phyloP scores from a whole-genome alignment of 192 early-diverging fungal species.

The Phlyctochytrium arcticum region DNA sequence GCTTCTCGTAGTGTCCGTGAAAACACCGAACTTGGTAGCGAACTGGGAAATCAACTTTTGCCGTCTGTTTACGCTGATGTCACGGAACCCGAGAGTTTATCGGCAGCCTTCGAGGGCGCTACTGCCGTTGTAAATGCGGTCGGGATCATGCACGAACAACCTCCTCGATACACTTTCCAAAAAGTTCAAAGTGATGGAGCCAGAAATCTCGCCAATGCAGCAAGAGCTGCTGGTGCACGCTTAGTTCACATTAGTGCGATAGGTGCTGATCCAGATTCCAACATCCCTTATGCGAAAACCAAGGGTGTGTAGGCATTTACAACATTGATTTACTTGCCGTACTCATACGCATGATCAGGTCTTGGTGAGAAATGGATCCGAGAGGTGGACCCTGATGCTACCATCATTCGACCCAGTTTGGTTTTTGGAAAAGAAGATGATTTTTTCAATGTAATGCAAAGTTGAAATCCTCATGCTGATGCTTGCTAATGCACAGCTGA shows the following conservation, averaged over 20 bases:
- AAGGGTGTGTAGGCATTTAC: not conserved
- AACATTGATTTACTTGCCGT: not conserved
- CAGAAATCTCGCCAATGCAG: not conserved
- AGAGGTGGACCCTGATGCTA: not conserved
- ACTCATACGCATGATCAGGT: not conserved
- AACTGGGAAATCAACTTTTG: not conserved
- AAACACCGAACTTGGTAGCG: not conserved
- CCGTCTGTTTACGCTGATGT: not conserved
- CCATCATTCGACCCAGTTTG: not conserved
- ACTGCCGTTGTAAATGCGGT: constrained; percentile 1
- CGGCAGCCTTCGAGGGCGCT: not conserved
- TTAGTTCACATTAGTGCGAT: constrained; percentile 7
- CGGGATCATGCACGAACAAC: constrained; percentile 12
- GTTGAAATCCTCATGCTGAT: not conserved
- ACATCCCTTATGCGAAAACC: constrained; percentile 3
- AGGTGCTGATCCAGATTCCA: constrained; percentile 1
- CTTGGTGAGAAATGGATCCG: not conserved
- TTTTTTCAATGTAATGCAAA: constrained; percentile 13
- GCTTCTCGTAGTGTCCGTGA: not conserved
- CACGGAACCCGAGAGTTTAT: not conserved
- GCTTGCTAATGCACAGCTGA: too few relatives aligned
- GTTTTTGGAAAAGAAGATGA: constrained; percentile 10
- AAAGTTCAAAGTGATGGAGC: not conserved
- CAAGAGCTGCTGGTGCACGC: not conserved
- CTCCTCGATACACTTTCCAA: constrained; percentile 1